Conservation (phyloP, 805 yeast species). For the Metschnikowia picachoensis region DNA sequence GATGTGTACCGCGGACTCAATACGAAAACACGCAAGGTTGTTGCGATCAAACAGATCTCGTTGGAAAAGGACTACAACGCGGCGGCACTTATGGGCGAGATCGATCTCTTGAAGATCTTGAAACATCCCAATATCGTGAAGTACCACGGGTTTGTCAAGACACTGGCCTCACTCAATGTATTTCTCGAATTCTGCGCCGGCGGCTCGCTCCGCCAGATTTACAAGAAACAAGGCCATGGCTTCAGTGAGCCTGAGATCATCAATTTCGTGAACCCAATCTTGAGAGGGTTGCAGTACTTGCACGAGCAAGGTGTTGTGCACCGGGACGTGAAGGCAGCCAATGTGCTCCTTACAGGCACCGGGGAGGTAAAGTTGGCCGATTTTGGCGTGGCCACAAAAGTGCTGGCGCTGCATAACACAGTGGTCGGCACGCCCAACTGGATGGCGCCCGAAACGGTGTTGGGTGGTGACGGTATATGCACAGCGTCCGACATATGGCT, state of each 20-base stretch:
- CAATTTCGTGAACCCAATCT: constrained; percentile 35
- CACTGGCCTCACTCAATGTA: constrained; percentile 48
- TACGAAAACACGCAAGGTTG: constrained; percentile 57
- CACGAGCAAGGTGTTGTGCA: constrained; percentile 75
- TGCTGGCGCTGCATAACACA: constrained; percentile 27
- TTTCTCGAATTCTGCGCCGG: constrained; percentile 56
- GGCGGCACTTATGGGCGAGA: constrained; percentile 58
- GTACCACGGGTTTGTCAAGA: constrained; percentile 63
- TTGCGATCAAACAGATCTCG: constrained; percentile 78
- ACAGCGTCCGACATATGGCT: constrained; percentile 92
- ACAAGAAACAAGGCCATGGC: constrained; percentile 44
- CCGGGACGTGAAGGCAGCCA: constrained; percentile 67
- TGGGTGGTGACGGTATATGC: constrained; percentile 75
- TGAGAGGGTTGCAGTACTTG: constrained; percentile 58
- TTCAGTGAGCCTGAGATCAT: constrained; percentile 53
- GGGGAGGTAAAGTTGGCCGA: constrained; percentile 21
- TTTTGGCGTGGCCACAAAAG: constrained; percentile 86
- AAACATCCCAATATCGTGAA: constrained; percentile 44
- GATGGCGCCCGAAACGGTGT: constrained; percentile 97
- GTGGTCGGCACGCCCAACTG: constrained; percentile 90
- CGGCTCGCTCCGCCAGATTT: constrained; percentile 59
- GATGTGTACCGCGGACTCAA: constrained; percentile 76
- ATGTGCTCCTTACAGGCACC: constrained; percentile 17
- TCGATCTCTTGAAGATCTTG: constrained; percentile 58
- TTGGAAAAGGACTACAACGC: constrained; percentile 48